Conservation (phyloP, 2,329 filamentous ascomycete species). For the Fusarium fujikuroi region DNA sequence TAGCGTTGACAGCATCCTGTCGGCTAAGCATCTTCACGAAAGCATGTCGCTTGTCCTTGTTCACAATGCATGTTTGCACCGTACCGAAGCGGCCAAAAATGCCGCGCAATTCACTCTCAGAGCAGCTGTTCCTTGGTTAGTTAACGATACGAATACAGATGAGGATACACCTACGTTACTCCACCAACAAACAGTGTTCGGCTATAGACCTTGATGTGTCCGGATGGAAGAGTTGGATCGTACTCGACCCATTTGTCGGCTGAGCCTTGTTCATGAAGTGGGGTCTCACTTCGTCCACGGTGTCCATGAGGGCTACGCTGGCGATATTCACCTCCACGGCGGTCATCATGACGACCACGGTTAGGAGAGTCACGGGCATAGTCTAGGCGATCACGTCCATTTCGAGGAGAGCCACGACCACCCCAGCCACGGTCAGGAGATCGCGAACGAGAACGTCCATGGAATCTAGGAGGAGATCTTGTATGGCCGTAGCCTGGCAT, state of each 20-base stretch:
- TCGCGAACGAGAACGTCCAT: constrained; percentile 76
- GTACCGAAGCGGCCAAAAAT: constrained; percentile 85
- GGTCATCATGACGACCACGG: constrained; percentile 67
- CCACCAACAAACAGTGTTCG: constrained; percentile 96
- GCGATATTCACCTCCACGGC: constrained; percentile 77
- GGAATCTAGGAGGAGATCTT: constrained; percentile 71
- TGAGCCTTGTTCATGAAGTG: constrained; percentile 52
- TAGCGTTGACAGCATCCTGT: constrained; percentile 83
- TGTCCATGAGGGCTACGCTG: constrained; percentile 85
- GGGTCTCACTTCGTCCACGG: constrained; percentile 71
- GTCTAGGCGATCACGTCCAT: constrained; percentile 73
- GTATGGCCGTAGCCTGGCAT: constrained; percentile 67
- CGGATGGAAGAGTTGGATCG: constrained; percentile 77
- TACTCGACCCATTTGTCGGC: constrained; percentile 79
- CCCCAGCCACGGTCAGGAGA: constrained; percentile 82
- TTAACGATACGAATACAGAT: constrained; percentile 2
- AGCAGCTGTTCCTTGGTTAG: constrained; percentile 63
- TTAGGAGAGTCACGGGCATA: constrained; percentile 77
- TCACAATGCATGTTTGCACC: constrained; percentile 98
- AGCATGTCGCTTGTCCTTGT: constrained; percentile 96
- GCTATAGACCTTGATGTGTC: constrained; percentile 91
- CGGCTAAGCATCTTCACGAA: constrained; percentile 99
- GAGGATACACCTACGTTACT: constrained; percentile 74
- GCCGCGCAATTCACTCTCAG: constrained; percentile 82
- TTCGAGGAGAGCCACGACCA: constrained; percentile 71